These are phyloP conservation scores for Strobilomyces confusus DNA, from an alignment of 768 basidiomycete species.

Conservation along the genomic window DNA sequence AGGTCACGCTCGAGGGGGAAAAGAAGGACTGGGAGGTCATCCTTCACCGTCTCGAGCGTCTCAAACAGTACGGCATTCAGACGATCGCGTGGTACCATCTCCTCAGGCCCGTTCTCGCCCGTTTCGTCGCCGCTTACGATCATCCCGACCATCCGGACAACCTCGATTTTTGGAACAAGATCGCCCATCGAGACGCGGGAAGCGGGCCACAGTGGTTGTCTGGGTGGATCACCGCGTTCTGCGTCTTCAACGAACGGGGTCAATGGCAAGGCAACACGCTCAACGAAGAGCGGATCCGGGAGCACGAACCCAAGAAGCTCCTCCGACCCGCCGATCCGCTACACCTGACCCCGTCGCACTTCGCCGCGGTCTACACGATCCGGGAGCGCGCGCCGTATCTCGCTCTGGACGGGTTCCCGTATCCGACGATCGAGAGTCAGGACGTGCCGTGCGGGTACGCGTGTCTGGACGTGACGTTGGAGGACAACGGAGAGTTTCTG, in stretches of 20 bases:
- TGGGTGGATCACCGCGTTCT: conserved; percentile 40
- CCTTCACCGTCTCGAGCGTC: conserved; percentile 34
- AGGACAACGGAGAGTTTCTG: conserved; percentile 23
- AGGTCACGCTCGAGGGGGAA: conserved; percentile 42
- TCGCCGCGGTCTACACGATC: conserved; percentile 24
- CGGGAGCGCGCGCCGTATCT: conserved; percentile 21
- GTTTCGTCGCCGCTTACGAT: conserved; percentile 37
- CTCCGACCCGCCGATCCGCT: conserved; percentile 28
- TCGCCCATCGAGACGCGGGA: conserved; percentile 26
- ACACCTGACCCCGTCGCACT: conserved; percentile 22
- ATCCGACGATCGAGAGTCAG: conserved; percentile 26
- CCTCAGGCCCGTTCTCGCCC: conserved; percentile 36
- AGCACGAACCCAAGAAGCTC: conserved; percentile 31
- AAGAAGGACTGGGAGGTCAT: conserved; percentile 38
- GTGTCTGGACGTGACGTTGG: conserved; percentile 27
- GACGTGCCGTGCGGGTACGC: conserved; percentile 30
- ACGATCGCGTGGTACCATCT: conserved; percentile 38
- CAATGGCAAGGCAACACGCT: conserved; percentile 30
- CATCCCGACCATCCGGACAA: conserved; percentile 26
- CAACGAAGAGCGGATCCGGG: conserved; percentile 26
- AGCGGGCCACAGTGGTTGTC: conserved; percentile 33
- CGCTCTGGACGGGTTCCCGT: conserved; percentile 27
- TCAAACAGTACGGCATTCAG: conserved; percentile 35
- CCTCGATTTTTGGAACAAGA: conserved; percentile 37
- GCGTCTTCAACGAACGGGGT: conserved; percentile 30